Evolutionary conservation across 305 asterid species (phyloP).

Genomic region (Salvia sclarea): DNA sequence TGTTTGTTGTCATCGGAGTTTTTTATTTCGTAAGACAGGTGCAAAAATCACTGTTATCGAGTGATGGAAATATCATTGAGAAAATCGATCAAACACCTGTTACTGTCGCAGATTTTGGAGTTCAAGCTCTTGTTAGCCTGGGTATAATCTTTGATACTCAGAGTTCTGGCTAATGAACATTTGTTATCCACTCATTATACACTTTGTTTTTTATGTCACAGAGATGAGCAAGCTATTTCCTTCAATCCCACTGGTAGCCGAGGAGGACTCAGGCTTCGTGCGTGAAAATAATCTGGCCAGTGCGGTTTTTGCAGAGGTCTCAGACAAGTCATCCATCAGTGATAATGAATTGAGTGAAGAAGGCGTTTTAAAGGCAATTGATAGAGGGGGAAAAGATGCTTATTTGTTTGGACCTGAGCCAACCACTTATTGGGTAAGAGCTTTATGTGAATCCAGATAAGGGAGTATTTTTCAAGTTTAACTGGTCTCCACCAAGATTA

Average conservation of each 20-base stretch:
- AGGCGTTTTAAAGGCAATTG: conserved; percentile 73
- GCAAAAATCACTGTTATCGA: conserved; percentile 65
- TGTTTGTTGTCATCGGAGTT: conserved; percentile 6
- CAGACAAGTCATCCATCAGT: conserved; percentile 44
- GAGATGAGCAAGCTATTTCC: conserved; percentile 80
- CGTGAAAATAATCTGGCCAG: conserved; percentile 70
- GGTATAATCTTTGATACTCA: conserved; percentile 45
- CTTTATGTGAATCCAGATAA: conserved; percentile 24
- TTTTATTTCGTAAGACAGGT: conserved; percentile 51
- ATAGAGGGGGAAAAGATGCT: conserved; percentile 93
- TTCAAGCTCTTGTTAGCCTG: conserved; percentile 91
- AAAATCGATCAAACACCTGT: conserved; percentile 89
- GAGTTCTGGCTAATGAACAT: neutral
- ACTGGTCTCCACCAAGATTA: conserved; percentile 1
- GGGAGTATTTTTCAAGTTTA: neutral
- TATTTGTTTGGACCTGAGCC: conserved; percentile 63
- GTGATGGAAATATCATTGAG: conserved; percentile 60
- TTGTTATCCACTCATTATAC: neutral
- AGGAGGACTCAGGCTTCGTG: conserved; percentile 86
- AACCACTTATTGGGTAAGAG: conserved; percentile 88
- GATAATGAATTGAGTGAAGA: conserved; percentile 50
- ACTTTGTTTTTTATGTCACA: conserved; percentile 33
- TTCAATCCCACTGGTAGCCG: conserved; percentile 91
- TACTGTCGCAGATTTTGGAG: conserved; percentile 95
- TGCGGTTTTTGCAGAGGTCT: conserved; percentile 66